Evolutionary conservation across 352 stramenopile genomes (phyloP), one percentile per base, ranked within the genome.

Genomic region (Phytophthora pini): DNA sequence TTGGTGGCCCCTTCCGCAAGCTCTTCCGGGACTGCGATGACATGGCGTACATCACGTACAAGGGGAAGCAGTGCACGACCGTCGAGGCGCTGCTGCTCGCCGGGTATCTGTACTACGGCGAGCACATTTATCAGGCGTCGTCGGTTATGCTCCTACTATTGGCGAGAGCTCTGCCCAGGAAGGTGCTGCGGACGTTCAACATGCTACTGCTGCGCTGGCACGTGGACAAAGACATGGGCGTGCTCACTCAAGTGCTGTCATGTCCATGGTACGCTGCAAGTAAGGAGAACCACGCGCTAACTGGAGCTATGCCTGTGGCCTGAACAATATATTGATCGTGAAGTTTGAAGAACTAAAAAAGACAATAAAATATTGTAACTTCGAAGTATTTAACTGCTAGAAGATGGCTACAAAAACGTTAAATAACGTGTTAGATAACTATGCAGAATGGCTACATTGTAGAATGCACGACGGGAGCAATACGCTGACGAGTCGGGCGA

Each of bases 161-260:
- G 1, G 54, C 65, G 3, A 61, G 65, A 2, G 12, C 67, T 7
- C 11, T 74, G 20, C 70, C 70, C 0, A 41, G 34, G 27, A 66
- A 60, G 38, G 17, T 77, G n/a, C 47, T 77, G 7, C 65, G 70
- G 3, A 74, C 65, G 5, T 77, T 77, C 52, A 77, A 77, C 44
- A 46, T 77, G 45, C 53, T 77, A 10, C 38, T 74, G 7, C 22
- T 77, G 7, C 65, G 70, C 12, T 77, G 70, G 65, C 60, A 65
- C 24, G 11, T 77, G 50, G 56, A 77, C 44, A 45, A 26, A 20
- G 26, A 72, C 5, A 56, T 40, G 4, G 65, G 65, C 0, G 54
- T 43, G 1, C 53, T 74, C 22, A 65, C 50, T 0, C 52, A 65
- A 22, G 50, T 61, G 15, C 20, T 68, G 7, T 64, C 68, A 3